Evolutionary conservation across 2,329 filamentous ascomycete genomes (phyloP), one percentile per base, ranked within the genome.

Genomic region (Teratosphaeriaceae sp.): DNA sequence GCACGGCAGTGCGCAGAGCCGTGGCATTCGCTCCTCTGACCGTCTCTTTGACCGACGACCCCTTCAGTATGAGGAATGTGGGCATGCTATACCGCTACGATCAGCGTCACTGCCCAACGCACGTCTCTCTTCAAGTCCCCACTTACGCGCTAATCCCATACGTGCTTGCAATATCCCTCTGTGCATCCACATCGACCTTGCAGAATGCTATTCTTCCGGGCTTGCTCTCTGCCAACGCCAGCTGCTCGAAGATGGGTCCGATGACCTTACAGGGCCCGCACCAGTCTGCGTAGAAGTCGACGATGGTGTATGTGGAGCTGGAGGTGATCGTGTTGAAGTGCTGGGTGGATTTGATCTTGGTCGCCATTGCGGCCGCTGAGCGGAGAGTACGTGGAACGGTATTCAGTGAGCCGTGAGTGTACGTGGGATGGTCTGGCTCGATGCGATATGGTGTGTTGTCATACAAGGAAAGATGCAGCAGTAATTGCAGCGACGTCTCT

Each of bases 231-330:
- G 68, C 65, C 41, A 71, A 66, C 45, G 73, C 74, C 42, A 77
- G 65, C 51, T 71, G 62, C 42, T 70, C 68, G 55, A 76, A 70
- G 48, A 71, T 62, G 22, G 74, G 74, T 2, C 68, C 68, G 42
- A 78, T 74, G 24, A 69, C 65, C 55, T 74, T 74, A 66, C 75
- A 78, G 21, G 75, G 75, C 2, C 74, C 74, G 57, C 75, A 77
- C 74, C 75, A 78, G 50, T 59, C 56, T 22, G 59, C 58, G 46
- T 60, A 60, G 57, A 62, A 62, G 47, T 62, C 59, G 42, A 62
- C 56, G 42, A 62, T 47, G 16, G 55, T 55, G 49, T 60, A 62
- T 27, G 56, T 59, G n/a, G 55, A 54, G 23, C 56, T 59, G 30
- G 54, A 45, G 21, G 55, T 52, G 41, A 57, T 55, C 34, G 49